Evolutionary conservation across 1,284 basidiomycete genomes (phyloP), one percentile per base, ranked within the genome.

Genomic region (Sphaerobolus stellatus): DNA sequence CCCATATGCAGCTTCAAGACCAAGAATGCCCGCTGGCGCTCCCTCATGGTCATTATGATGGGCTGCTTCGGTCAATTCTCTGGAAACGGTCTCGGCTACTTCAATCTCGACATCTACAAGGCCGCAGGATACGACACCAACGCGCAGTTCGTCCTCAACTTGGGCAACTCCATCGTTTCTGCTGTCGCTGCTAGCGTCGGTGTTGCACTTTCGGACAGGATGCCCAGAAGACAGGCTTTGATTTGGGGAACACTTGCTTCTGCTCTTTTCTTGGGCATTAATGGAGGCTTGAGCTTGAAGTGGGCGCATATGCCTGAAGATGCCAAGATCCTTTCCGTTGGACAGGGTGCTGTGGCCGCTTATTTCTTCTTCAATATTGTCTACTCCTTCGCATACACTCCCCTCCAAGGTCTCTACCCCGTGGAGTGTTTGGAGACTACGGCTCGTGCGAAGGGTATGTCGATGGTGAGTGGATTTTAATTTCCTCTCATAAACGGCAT

Each of bases 371-470:
- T 81, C 64, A 77, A 77, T 41, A 76, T 77, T 53, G 71, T 78
- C 36, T 63, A 56, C 51, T 59, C 54, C 24, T 62, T 63, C 47
- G 45, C 60, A 33, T 31, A 81, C 62, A 79, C 78, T 5, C 80
- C 79, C 5, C 66, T 80, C 18, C 80, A 84, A 65, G 81, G 78
- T 3, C 64, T 83, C 8, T 80, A 82, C 56, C 81, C 83, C 1
- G 75, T 77, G 20, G 82, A 84, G 59, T 79, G 77, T 56, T 68
- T 83, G 27, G 70, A 78, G 54, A 81, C 78, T 48, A 81, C 78
- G 54, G 77, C 80, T 45, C 75, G 80, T 50, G 82, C 82, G 5
- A 83, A 83, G 63, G 82, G 82, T 56, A 81, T 83, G 73, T 76
- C 75, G 7, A 58, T 75, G 67, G 74, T 31, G 38, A 22, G 28